These are phyloP conservation scores for Amborella trichopoda DNA, from an alignment of 164 flowering plant species.

Conservation along the genomic window DNA sequence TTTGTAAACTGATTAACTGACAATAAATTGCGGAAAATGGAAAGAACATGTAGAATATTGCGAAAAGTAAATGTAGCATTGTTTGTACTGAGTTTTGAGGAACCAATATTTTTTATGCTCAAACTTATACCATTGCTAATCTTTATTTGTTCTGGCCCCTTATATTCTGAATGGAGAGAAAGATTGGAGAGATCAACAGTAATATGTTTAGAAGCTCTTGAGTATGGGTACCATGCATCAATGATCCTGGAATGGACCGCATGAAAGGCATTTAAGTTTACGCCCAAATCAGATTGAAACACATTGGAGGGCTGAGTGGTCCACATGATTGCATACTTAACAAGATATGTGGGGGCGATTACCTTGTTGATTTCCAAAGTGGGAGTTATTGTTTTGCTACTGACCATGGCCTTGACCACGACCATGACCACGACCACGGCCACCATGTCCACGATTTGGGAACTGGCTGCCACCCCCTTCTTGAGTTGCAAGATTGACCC, in stretches of 20 bases:
- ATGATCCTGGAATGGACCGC: too few relatives aligned
- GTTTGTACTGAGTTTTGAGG: background rate
- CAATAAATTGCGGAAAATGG: background rate
- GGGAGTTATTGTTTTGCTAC: background rate
- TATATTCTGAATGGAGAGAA: background rate
- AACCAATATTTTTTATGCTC: background rate
- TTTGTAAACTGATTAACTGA: background rate
- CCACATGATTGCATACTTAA: background rate
- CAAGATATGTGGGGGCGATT: background rate
- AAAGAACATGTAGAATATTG: background rate
- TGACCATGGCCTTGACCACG: too few relatives aligned
- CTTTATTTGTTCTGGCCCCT: background rate
- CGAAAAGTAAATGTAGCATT: background rate
- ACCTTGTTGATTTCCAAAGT: background rate
- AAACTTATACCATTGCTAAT: slow-evolving; percentile 3
- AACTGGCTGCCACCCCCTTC: too few relatives aligned
- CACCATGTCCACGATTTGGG: background rate
- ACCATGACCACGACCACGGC: too few relatives aligned
- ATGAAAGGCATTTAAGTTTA: too few relatives aligned
- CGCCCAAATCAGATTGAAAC: background rate
- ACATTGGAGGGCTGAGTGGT: background rate
- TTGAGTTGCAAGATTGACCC: background rate
- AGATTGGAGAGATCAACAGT: background rate
- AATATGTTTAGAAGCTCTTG: background rate
- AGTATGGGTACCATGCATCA: background rate